Base-by-base conservation (phyloP, 331 rosid genomes). In the Quercus lobata region DNA sequence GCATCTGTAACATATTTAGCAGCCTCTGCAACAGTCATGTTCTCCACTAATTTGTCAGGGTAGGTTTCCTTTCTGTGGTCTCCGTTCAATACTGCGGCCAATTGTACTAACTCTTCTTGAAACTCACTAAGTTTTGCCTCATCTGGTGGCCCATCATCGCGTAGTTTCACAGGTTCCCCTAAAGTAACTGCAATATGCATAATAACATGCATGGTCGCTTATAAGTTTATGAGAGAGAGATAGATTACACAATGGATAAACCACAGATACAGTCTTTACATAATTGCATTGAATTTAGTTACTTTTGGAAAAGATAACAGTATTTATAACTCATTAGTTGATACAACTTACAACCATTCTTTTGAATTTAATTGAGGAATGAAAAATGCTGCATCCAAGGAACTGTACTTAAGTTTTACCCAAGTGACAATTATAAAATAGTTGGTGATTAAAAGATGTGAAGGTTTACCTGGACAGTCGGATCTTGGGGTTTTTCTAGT, bases 41-140 rank as follows among this genome's bases (percentile, higher is more conserved):
- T 87, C 80, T 90, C 91, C 8, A 76, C 88, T 25, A 90, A 52
- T 76, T 90, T 91, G 57, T 87, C 11, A 0, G 91, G 94, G 72
- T 90, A 90, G 1, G 49, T 68, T n/a, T 84, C 88, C 72, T 89
- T 93, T 8, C 35, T 74, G 24, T 79, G 84, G 83, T 93, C 97
- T 2, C 92, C 97, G 32, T 87, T 93, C 16, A 91, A 46, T 6
- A 91, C 86, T 35, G 98, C 98, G 5, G 91, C 91, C 90, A 93
- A 49, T 22, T 84, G 88, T n/a, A 93, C 90, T 18, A 93, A 44
- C 78, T 90, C 96, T 58, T 73, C 86, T 57, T 93, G 98, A 58
- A 93, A 90, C 12, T 90, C 91, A 55, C 85, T 93, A 19, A 93
- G 30, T 58, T 75, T 71, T 5, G 79, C 79, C 0, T 69, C 21